Conservation (phyloP, 495 filamentous ascomycete species). For the Penicillium maclennaniae region DNA sequence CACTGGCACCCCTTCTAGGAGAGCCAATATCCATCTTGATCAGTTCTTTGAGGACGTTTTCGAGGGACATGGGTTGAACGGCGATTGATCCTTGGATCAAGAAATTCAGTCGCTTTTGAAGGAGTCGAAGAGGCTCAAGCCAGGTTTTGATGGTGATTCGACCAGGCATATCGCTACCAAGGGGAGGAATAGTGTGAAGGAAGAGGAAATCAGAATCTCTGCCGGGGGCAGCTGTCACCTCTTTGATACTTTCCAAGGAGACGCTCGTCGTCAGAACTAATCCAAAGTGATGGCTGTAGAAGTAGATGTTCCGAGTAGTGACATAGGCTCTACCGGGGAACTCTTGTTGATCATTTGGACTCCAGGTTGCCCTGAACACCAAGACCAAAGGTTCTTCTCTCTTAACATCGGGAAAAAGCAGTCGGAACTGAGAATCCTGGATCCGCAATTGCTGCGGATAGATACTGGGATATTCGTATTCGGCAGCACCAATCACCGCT, state of each 20-base stretch:
- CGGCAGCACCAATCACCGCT: slow-evolving; percentile 37
- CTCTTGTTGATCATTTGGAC: slow-evolving; percentile 71
- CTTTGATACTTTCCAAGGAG: slow-evolving; percentile 68
- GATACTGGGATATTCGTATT: slow-evolving; percentile 67
- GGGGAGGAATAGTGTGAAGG: slow-evolving; percentile 66
- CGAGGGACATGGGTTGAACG: slow-evolving; percentile 57
- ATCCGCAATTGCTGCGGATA: slow-evolving; percentile 81
- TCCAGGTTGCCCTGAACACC: slow-evolving; percentile 72
- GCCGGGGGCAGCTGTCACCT: slow-evolving; percentile 86
- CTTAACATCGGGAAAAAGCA: slow-evolving; percentile 80
- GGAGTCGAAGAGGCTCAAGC: slow-evolving; percentile 76
- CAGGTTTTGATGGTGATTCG: slow-evolving; percentile 87
- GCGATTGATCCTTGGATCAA: slow-evolving; percentile 71
- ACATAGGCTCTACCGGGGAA: slow-evolving; percentile 87
- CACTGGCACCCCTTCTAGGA: slow-evolving; percentile 60
- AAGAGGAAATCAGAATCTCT: slow-evolving; percentile 92
- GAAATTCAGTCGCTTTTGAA: slow-evolving; percentile 80
- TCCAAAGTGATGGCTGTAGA: slow-evolving; percentile 94
- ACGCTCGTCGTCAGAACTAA: slow-evolving; percentile 77
- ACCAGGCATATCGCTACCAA: slow-evolving; percentile 59
- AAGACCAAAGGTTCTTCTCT: slow-evolving; percentile 73
- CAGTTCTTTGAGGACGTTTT: slow-evolving; percentile 61
- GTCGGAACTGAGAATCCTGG: slow-evolving; percentile 89
- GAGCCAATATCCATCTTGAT: slow-evolving; percentile 66
- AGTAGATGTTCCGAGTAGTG: slow-evolving; percentile 81